Evolutionary conservation across 257 asterid species (phyloP), one percentile per base, ranked within the genome.

Genomic region (Cruciata laevipes): DNA sequence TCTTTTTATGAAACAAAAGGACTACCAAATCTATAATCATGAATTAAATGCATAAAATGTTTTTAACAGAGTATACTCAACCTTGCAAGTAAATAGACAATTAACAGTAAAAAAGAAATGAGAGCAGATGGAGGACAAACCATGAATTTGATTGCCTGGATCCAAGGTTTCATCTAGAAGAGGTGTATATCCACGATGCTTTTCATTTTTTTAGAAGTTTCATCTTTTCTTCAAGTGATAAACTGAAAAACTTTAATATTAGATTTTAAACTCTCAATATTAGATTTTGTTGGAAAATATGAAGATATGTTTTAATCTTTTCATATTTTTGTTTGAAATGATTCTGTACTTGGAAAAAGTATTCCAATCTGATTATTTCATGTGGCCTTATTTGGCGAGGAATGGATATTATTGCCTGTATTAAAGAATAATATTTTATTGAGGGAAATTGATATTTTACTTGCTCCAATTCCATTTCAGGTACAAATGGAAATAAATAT

Each of bases 111-210:
- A n/a, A 56, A 24, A 7, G 47, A 47, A 47, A 47, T 2, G 20
- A 47, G 55, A 47, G 16, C 20, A 51, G 56, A 16, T 31, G 49
- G 37, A 69, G 62, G 57, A 71, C 80, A 71, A 65, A 90, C 99
- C 99, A 49, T 88, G 73, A 58, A 78, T 76, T 77, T 88, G 95
- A 80, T 88, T 86, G 65, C 20, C 76, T 75, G 92, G 87, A 74
- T 93, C 96, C 84, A 88, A 77, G 63, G 7, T 23, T 71, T 93
- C 92, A 81, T 93, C 97, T 20, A 88, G 78, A 67, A 87, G 4
- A 47, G 99, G 99, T 35, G 96, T 93, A 74, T 93, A 90, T 76
- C 99, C 99, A 61, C 99, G 95, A 74, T 74, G 73, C 51, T 85
- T 90, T 71, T 79, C 83, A 60, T 84, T 93, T 76, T n/a, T 82